Evolutionary conservation across 2,329 filamentous ascomycete genomes (phyloP).

Genomic region (Drechmeria coniospora): DNA sequence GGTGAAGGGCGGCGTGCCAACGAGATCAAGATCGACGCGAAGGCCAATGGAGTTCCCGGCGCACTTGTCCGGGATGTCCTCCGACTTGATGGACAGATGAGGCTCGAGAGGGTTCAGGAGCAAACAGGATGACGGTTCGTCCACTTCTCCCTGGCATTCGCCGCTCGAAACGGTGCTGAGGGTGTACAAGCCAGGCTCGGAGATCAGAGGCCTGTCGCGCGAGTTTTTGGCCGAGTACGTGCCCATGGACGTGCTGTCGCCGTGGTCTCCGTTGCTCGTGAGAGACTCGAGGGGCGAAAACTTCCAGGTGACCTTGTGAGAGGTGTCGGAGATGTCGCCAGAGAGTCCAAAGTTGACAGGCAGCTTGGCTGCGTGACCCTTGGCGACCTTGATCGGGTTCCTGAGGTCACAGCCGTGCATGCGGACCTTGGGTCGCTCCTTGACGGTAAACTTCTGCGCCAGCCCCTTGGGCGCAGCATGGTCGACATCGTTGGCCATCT

Average conservation of each 20-base stretch:
- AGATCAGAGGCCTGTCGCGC: slow-evolving; percentile 51
- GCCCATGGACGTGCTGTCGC: slow-evolving; percentile 39
- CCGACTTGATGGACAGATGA: slow-evolving; percentile 53
- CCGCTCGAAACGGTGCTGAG: slow-evolving; percentile 65
- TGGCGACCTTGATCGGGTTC: slow-evolving; percentile 69
- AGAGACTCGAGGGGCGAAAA: slow-evolving; percentile 64
- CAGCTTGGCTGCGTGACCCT: slow-evolving; percentile 49
- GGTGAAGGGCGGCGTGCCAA: slow-evolving; percentile 84
- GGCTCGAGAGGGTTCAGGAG: slow-evolving; percentile 85
- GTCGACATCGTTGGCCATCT: slow-evolving; percentile 52
- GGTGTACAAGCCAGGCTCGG: slow-evolving; percentile 72
- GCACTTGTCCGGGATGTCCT: slow-evolving; percentile 87
- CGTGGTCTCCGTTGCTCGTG: slow-evolving; percentile 54
- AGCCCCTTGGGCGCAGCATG: slow-evolving; percentile 46
- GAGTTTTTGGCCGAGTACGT: slow-evolving; percentile 45
- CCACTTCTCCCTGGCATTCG: slow-evolving; percentile 72
- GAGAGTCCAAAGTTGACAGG: slow-evolving; percentile 56
- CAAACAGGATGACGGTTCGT: slow-evolving; percentile 88
- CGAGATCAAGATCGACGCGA: slow-evolving; percentile 73
- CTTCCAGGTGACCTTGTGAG: slow-evolving; percentile 62
- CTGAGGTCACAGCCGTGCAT: slow-evolving; percentile 65
- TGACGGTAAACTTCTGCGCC: slow-evolving; percentile 66
- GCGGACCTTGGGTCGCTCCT: slow-evolving; percentile 64
- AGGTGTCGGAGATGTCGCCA: slow-evolving; percentile 41
- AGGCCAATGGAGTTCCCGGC: slow-evolving; percentile 87